Evolutionary conservation across 768 basidiomycete genomes (phyloP), one percentile per base, ranked within the genome.

Genomic region (Suillus plorans): DNA sequence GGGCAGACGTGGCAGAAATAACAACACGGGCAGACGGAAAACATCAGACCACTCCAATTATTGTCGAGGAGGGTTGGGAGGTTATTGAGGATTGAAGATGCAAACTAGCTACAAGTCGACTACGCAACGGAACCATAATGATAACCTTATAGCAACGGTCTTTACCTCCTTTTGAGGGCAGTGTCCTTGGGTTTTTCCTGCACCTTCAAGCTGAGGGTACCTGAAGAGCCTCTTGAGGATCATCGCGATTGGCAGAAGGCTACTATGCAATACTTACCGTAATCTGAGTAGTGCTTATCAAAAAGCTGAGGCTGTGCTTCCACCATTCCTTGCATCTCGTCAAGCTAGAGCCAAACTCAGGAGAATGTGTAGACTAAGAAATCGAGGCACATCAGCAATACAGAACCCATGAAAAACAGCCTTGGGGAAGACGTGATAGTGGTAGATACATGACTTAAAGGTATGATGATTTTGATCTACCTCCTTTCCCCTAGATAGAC

Each of bases 341-440:
- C 62, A 96, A 70, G 67, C 89, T 90, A 25, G 90, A 87, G 16
- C 94, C 94, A 70, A 98, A 98, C 78, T 97, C 97, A 37, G 88
- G 85, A 1, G 97, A 96, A 91, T 10, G 89, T 83, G 86, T 97
- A 98, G 47, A 98, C 94, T 91, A 67, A 63, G 62, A 61, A 50
- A 39, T 57, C 25, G 41, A 20, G 42, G 28, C 68, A 7, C 68
- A 36, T 41, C 47, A 36, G 63, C 25, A 50, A 28, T 5, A 20
- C n/a, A 39, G 31, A 5, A 31, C 31, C 0, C 5, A 31, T 14
- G 14, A 41, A 3, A 13, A 41, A 41, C 39, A 14, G 39, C 39
- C 39, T 41, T 13, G 39, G 39, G 13, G 39, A 41, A 14, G 39
- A 14, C 13, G 14, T 41, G 39, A 41, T 14, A 5, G 5, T 13